phyloP scores from a whole-genome alignment of 495 filamentous ascomycete species.

The Penicillium dipodomyicola region DNA sequence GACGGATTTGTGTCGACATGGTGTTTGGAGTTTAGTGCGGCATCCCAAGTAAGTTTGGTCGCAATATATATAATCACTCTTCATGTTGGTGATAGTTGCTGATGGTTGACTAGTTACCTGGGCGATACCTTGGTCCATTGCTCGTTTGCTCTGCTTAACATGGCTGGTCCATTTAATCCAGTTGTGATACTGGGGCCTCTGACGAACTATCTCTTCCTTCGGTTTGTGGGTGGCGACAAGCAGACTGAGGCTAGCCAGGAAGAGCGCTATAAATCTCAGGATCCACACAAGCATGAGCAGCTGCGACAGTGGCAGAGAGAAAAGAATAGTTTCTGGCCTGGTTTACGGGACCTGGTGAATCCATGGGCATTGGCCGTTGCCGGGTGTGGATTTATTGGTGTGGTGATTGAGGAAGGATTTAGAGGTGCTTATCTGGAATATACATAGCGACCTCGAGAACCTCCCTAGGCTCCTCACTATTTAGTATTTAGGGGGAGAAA shows the following conservation, averaged over 20 bases:
- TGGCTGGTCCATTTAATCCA: slow-evolving; percentile 50
- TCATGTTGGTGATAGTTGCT: background rate
- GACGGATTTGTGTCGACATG: slow-evolving; percentile 43
- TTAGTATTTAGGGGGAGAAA: no score
- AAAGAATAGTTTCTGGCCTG: slow-evolving; percentile 60
- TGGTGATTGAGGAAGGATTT: slow-evolving; percentile 27
- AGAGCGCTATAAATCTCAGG: slow-evolving; percentile 44
- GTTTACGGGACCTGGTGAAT: slow-evolving; percentile 43
- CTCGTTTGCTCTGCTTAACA: slow-evolving; percentile 41
- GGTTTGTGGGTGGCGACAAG: slow-evolving; percentile 53
- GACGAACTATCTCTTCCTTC: slow-evolving; percentile 57
- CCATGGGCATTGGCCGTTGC: slow-evolving; percentile 54
- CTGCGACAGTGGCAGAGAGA: slow-evolving; percentile 47
- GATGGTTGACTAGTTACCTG: slow-evolving; percentile 47
- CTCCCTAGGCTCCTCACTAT: no score
- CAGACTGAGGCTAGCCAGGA: slow-evolving; percentile 52
- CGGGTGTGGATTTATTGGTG: slow-evolving; percentile 41
- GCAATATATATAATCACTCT: background rate
- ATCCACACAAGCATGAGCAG: slow-evolving; percentile 50
- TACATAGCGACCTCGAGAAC: no score
- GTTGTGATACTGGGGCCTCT: slow-evolving; percentile 53
- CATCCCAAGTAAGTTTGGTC: slow-evolving; percentile 54
- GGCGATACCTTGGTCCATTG: slow-evolving; percentile 55
- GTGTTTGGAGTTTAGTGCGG: slow-evolving; percentile 59
- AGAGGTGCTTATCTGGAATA: background rate